These are phyloP conservation scores for Sistotremastrum suecicum DNA, from an alignment of 768 basidiomycete genomes.

Conservation along the genomic window DNA sequence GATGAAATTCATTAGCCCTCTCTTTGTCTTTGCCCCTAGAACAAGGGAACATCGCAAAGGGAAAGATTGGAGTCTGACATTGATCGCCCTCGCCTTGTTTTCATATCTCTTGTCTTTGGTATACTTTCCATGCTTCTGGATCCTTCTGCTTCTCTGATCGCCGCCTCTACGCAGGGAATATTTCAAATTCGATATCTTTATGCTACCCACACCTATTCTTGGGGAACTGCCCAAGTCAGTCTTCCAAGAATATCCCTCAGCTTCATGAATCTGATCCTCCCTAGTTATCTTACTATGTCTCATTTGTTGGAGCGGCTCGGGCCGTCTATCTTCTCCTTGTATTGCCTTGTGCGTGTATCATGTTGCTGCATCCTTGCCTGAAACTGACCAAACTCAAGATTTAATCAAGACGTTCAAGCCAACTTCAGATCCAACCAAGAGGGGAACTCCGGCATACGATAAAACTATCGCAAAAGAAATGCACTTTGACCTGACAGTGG, in stretches of 20 bases:
- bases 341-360: constrained; percentile 42
- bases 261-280: not conserved
- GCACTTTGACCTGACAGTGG: constrained; percentile 53
- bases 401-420: constrained; percentile 44
- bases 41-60: constrained; percentile 20
- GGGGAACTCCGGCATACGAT: constrained; percentile 12
- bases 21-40: constrained; percentile 55
- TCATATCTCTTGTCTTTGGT: constrained; percentile 51
- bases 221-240: constrained; percentile 45
- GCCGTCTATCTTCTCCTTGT: constrained; percentile 53
- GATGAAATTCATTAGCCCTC: constrained; percentile 41
- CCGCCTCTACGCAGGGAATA: constrained; percentile 31
- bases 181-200: constrained; percentile 70
- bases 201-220: constrained; percentile 55
- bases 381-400: constrained; percentile 20
- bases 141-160: constrained; percentile 1
- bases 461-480: constrained; percentile 42
- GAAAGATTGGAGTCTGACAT: constrained; percentile 63
- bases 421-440: constrained; percentile 7
- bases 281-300: constrained; percentile 64
- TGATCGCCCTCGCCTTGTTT: constrained; percentile 51
- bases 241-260: constrained; percentile 1
- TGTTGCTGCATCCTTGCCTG: constrained; percentile 2
- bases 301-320: constrained; percentile 47
- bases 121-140: constrained; percentile 13